Percentiles rank a stretch among this genome's conserved stretches.
These are phyloP conservation scores for Serendipita indica DNA, from an alignment of 768 basidiomycete species.

Conservation along the genomic window DNA sequence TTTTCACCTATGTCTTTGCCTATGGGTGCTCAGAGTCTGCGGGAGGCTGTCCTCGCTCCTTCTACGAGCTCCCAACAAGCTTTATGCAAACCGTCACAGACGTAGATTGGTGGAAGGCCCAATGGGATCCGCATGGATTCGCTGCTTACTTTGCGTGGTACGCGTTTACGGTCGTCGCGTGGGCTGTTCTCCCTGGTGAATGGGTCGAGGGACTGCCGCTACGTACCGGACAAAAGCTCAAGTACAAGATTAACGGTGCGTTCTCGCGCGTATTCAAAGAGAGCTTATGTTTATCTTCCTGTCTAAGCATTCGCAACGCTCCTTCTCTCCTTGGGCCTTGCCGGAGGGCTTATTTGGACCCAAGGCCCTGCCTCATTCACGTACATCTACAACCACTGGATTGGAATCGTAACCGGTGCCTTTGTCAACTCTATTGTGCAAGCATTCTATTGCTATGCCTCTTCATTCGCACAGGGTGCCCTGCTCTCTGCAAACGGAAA, in stretches of 20 bases:
- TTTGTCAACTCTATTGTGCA: constrained; percentile 65
- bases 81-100: constrained; percentile 34
- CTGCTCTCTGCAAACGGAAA: constrained; percentile 90
- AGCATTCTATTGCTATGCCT: constrained; percentile 50
- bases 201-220: constrained; percentile 53
- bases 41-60: constrained; percentile 50
- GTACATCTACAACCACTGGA: constrained; percentile 82
- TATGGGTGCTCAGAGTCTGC: constrained; percentile 60
- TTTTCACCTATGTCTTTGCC: constrained; percentile 56
- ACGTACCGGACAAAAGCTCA: constrained; percentile 59
- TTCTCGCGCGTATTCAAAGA: constrained; percentile 11
- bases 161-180: constrained; percentile 65
- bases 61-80: constrained; percentile 27
- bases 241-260: constrained; percentile 92
- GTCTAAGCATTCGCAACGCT: constrained; percentile 70
- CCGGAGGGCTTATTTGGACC: constrained; percentile 51
- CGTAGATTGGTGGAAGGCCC: constrained; percentile 46
- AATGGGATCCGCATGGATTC: constrained; percentile 74
- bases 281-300: background rate
- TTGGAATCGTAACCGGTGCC: constrained; percentile 75
- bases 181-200: constrained; percentile 65
- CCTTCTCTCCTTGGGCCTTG: constrained; percentile 62
- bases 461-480: constrained; percentile 52
- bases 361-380: constrained; percentile 71
- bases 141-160: constrained; percentile 81